These are phyloP conservation scores for Ustilago sp. DNA, from an alignment of 1,284 basidiomycete species.

Conservation along the genomic window DNA sequence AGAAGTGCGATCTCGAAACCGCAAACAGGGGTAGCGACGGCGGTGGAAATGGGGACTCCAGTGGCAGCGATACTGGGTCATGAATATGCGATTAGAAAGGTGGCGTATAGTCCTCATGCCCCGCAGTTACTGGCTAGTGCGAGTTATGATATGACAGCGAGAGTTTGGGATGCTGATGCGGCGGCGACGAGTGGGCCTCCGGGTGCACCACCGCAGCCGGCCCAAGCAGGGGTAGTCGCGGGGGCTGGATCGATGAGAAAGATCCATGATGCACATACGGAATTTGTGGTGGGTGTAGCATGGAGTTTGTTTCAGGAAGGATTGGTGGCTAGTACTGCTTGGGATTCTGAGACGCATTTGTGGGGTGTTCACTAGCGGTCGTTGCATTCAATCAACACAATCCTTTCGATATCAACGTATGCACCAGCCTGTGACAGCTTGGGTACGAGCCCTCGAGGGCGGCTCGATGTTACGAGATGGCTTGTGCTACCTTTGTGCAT, in stretches of 20 bases:
- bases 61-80: slow-evolving; percentile 69
- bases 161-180: slow-evolving; percentile 75
- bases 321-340: slow-evolving; percentile 85
- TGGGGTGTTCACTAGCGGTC: slow-evolving; percentile 68
- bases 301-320: slow-evolving; percentile 88
- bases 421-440: too few relatives aligned
- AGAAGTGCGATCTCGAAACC: slow-evolving; percentile 25
- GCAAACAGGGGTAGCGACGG: background rate
- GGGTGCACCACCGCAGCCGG: slow-evolving; percentile 71
- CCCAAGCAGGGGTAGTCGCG: background rate
- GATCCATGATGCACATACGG: slow-evolving; percentile 87
- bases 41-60: slow-evolving; percentile 31
- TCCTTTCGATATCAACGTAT: background rate
- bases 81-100: slow-evolving; percentile 72
- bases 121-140: slow-evolving; percentile 83
- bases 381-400: background rate
- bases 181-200: slow-evolving; percentile 22
- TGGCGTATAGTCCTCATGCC: slow-evolving; percentile 74
- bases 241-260: slow-evolving; percentile 70
- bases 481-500: background rate
- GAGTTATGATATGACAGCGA: slow-evolving; percentile 95
- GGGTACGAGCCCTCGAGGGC: background rate
- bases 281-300: slow-evolving; percentile 90
- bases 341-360: slow-evolving; percentile 86
- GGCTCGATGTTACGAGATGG: background rate